Conservation (phyloP, 129 eudicot genomes). For the Smallanthus sonchifolius region DNA sequence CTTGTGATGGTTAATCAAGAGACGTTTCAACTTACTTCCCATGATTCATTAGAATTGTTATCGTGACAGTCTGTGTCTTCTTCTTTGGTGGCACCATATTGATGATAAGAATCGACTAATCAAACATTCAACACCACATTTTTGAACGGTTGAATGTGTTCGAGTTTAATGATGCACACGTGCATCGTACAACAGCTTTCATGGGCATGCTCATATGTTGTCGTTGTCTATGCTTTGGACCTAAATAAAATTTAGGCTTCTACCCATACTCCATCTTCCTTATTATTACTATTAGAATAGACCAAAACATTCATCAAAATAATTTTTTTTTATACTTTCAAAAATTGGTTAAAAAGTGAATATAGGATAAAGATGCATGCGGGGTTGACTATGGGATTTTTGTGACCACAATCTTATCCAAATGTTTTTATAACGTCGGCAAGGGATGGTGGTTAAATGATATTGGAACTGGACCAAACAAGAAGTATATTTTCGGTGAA, state of each 20-base stretch:
- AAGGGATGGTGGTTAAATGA: neutral
- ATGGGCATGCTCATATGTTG: constrained; percentile 27
- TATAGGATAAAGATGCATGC: neutral
- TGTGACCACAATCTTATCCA: constrained; percentile 23
- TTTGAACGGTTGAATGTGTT: constrained; percentile 22
- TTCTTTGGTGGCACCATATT: constrained; percentile 14
- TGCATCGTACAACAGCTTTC: constrained; percentile 34
- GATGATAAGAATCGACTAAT: constrained; percentile 31
- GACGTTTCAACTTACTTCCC: neutral
- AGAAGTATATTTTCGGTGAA: too few relatives aligned
- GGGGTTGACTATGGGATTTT: constrained; percentile 11
- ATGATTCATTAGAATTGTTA: constrained; percentile 5
- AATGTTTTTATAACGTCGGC: neutral
- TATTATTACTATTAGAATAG: neutral
- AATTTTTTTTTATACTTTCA: neutral
- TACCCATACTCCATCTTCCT: constrained; percentile 27
- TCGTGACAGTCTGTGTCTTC: constrained; percentile 12
- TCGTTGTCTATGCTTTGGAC: constrained; percentile 30
- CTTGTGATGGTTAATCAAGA: neutral
- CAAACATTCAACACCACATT: constrained; percentile 23
- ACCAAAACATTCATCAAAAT: neutral
- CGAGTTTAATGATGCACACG: constrained; percentile 34
- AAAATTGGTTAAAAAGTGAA: neutral
- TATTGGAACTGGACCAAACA: too few relatives aligned
- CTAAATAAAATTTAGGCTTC: constrained; percentile 6